Evolutionary conservation across 208 protist genomes (phyloP).

Genomic region (Endotrypanum monterogeii): DNA sequence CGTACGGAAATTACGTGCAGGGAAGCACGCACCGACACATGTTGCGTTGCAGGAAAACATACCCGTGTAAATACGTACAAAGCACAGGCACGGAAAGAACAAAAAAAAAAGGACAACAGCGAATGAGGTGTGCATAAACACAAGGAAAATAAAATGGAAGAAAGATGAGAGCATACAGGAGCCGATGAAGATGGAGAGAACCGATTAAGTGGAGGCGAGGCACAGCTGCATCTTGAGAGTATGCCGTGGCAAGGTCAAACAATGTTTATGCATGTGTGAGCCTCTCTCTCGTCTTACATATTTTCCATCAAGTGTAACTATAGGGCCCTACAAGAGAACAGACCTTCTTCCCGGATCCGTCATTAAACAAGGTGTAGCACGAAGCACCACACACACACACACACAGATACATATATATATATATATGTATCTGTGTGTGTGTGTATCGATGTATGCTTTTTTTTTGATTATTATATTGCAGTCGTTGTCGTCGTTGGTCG

Average conservation of each 20-base stretch:
- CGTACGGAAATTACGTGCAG: neutral
- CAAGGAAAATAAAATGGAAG: neutral
- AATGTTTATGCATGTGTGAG: neutral
- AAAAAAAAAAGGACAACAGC: neutral
- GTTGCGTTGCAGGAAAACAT: neutral
- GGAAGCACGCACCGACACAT: neutral
- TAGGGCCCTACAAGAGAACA: neutral
- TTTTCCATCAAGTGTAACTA: neutral
- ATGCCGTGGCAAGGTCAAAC: neutral
- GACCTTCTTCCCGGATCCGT: neutral
- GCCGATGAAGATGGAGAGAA: neutral
- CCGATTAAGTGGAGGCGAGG: neutral
- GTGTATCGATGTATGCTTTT: neutral
- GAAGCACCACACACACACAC: neutral
- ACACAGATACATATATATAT: neutral
- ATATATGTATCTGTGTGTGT: conserved; percentile 3
- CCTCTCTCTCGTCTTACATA: neutral
- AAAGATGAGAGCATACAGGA: neutral
- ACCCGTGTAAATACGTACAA: neutral
- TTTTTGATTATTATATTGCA: neutral
- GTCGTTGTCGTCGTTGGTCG: too few species aligned
- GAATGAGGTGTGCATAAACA: neutral
- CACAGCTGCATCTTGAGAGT: neutral
- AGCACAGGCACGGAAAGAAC: too few species aligned
- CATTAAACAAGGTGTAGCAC: neutral